phyloP scores from a whole-genome alignment of 129 eudicot species.

The Daucus carota region DNA sequence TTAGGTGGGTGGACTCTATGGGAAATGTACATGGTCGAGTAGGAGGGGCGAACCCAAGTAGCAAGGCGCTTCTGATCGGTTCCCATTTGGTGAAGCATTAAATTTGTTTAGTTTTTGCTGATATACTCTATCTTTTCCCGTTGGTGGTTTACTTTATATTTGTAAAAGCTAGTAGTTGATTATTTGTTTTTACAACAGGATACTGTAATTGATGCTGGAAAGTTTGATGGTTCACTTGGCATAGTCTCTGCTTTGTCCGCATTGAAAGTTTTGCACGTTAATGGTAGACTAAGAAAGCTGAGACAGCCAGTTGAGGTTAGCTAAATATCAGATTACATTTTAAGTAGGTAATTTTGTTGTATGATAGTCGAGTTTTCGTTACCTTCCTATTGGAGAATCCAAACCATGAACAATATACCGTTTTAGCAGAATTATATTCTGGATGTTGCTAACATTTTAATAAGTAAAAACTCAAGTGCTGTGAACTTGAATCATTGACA shows the following conservation, averaged over 20 bases:
- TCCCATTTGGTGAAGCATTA: conserved; percentile 72
- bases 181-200: conserved; percentile 39
- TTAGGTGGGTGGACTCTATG: conserved; percentile 93
- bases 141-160: neutral
- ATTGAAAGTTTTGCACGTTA: conserved; percentile 55
- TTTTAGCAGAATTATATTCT: neutral
- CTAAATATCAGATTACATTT: neutral
- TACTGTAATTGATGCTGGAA: conserved; percentile 97
- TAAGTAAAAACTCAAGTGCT: neutral
- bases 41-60: conserved; percentile 52
- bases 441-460: neutral
- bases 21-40: conserved; percentile 96
- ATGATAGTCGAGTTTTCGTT: neutral
- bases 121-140: neutral
- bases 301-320: conserved; percentile 84
- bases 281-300: conserved; percentile 45
- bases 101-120: neutral
- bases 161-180: neutral
- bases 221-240: conserved; percentile 90
- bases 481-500: neutral
- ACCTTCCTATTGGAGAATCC: neutral
- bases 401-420: neutral
- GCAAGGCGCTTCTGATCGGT: conserved; percentile 71
- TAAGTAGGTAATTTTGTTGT: neutral
- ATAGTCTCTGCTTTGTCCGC: conserved; percentile 86